Percentiles rank a stretch among this genome's conserved stretches.
phyloP scores from a whole-genome alignment of 495 filamentous ascomycete genomes.

The Annulohypoxylon moriforme region DNA sequence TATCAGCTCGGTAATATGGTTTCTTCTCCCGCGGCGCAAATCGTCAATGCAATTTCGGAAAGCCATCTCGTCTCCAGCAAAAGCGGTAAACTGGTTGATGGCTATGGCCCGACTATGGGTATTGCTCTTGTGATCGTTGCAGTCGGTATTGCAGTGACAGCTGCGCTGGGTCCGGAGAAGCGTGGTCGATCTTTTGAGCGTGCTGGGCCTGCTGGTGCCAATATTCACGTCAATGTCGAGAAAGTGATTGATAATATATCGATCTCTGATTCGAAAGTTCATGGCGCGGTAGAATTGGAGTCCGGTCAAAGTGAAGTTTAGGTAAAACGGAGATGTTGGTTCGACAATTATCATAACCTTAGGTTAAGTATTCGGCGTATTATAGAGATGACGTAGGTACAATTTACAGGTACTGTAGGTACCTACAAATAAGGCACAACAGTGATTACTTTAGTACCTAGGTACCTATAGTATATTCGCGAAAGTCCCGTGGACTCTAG shows the following conservation, averaged over 20 bases:
- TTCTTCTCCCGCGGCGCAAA: slow-evolving; percentile 76
- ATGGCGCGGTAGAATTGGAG: slow-evolving; percentile 13
- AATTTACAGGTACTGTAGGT: no score
- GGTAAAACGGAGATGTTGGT: background rate
- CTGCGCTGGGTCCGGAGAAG: slow-evolving; percentile 72
- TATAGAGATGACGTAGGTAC: no score
- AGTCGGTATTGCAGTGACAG: slow-evolving; percentile 69
- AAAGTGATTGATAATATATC: slow-evolving; percentile 37
- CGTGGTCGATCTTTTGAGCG: slow-evolving; percentile 74
- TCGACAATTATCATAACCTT: background rate
- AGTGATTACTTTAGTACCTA: no score
- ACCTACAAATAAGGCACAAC: no score
- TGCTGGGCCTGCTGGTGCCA: slow-evolving; percentile 65
- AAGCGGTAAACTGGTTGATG: slow-evolving; percentile 64
- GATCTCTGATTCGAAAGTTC: slow-evolving; percentile 30
- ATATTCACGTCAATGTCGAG: slow-evolving; percentile 46
- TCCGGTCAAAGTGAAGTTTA: background rate
- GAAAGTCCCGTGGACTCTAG: no score
- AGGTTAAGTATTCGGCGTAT: no score
- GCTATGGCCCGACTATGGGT: slow-evolving; percentile 76
- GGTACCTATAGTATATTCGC: no score
- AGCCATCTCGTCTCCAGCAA: slow-evolving; percentile 58
- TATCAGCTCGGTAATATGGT: slow-evolving; percentile 85
- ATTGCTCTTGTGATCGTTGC: slow-evolving; percentile 77
- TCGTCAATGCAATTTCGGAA: slow-evolving; percentile 75